Base-by-base conservation (phyloP, 2,329 filamentous ascomycete species). In the Capronia americana region DNA sequence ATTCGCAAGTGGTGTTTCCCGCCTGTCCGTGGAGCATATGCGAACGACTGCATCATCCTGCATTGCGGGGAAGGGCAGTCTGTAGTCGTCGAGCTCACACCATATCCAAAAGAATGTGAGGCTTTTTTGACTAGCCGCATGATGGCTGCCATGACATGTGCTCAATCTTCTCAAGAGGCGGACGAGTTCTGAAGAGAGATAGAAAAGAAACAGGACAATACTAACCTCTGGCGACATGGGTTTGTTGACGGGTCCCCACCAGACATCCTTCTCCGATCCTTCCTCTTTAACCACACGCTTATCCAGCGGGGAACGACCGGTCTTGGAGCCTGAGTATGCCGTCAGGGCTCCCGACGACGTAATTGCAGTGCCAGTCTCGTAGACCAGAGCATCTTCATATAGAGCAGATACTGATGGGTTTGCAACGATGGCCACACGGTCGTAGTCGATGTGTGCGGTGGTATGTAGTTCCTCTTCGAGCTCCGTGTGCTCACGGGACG, bases 201-300 rank as follows among this genome's bases (percentile, higher is more conserved):
- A 65, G 64, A 68, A 53, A 46, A 60, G 65, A 68, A 32, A 11
- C 14, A 68, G 34, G 46, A 34, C 28, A 41, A 54, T 57, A 63
- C 92, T 88, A 90, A 98, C 95, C 81, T 98, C 93, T 75, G 93
- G 88, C 73, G 88, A 90, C 95, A 99, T 99, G 78, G 94, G 92
- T 88, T 98, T 98, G 87, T 99, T 99, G 74, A 99, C 95, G 64
- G 95, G 94, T 76, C 95, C 95, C 95, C 95, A 98, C 95, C 95
- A 99, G 77, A 99, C 87, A 69, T 99, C 88, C 64, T 95, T 90
- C 80, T 97, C 90, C 71, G 95, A 98, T 70, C 88, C 85, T 67
- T 89, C 84, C 81, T 99, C 95, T 84, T 96, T 88, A 78, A 99
- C 95, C 78, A 99, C 92, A 79, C 95, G 90, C 90, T 99, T 99